Evolutionary conservation across 495 filamentous ascomycete species (phyloP).

Genomic region (Xylaria scruposa): DNA sequence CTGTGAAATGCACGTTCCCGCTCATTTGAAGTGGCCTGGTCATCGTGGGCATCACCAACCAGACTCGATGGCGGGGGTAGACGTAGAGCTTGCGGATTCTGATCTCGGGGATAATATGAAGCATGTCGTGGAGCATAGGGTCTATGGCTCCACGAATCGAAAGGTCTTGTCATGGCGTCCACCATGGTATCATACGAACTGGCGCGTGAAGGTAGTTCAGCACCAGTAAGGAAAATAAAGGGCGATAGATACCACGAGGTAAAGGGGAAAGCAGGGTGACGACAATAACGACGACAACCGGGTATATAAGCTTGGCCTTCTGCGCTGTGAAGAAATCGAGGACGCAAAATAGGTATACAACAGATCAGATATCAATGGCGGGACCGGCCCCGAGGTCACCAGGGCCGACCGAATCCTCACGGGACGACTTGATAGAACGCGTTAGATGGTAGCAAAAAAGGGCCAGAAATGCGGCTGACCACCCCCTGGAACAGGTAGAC

Average conservation of each 20-base stretch:
- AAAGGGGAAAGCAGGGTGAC: neutral
- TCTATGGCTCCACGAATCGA: conserved; percentile 48
- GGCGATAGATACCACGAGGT: conserved; percentile 1
- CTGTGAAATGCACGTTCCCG: conserved; percentile 32
- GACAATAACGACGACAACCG: neutral
- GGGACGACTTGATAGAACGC: conserved; percentile 13
- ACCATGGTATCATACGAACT: conserved; percentile 51
- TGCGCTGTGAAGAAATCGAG: conserved; percentile 3
- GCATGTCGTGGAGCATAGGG: conserved; percentile 48
- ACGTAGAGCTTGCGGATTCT: conserved; percentile 38
- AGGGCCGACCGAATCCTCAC: conserved; percentile 16
- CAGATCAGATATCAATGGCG: conserved; percentile 24
- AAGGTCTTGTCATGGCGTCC: conserved; percentile 56
- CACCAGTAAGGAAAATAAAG: conserved; percentile 43
- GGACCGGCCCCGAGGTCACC: conserved; percentile 17
- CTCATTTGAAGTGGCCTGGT: conserved; percentile 31
- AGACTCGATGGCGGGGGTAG: conserved; percentile 40
- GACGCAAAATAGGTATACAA: conserved; percentile 11
- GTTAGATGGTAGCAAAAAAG: conserved; percentile 5
- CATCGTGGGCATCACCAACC: conserved; percentile 31
- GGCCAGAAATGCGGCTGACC: conserved; percentile 25
- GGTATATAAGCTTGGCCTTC: neutral
- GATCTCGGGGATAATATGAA: conserved; percentile 49
- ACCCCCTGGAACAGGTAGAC: neutral
- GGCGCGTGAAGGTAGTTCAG: conserved; percentile 47